A percentile compares a stretch with the other conserved stretches of the same genome.
These are phyloP conservation scores for Cryoendolithus antarcticus DNA, from an alignment of 2,329 filamentous ascomycete genomes.

Conservation along the genomic window DNA sequence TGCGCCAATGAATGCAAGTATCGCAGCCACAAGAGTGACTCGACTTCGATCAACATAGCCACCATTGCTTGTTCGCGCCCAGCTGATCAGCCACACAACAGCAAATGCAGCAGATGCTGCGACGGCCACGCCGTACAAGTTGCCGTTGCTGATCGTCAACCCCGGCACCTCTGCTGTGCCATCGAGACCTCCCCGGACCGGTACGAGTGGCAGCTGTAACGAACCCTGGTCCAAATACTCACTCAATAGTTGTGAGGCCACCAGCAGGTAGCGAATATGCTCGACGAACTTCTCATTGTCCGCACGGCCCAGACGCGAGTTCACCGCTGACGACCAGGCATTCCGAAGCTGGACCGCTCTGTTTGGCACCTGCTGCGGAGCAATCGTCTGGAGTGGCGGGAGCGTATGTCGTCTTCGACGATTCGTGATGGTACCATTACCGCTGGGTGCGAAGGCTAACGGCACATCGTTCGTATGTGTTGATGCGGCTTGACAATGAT, in stretches of 20 bases:
- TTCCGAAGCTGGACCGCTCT: slow-evolving; percentile 23
- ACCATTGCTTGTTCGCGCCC: slow-evolving; percentile 45
- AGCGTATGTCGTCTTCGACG: too few species aligned
- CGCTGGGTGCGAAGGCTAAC: slow-evolving; percentile 3
- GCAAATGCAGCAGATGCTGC: slow-evolving; percentile 52
- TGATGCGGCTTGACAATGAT: too few species aligned
- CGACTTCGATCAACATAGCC: slow-evolving; percentile 46
- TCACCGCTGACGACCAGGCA: slow-evolving; percentile 47
- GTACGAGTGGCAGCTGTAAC: slow-evolving; percentile 9
- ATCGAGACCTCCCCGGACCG: slow-evolving; percentile 7
- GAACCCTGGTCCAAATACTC: slow-evolving; percentile 42
- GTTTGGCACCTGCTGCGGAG: too few species aligned
- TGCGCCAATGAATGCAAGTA: slow-evolving; percentile 41
- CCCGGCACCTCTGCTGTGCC: slow-evolving; percentile 10
- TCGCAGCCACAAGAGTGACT: slow-evolving; percentile 31
- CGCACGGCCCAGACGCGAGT: slow-evolving; percentile 58
- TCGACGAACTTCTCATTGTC: slow-evolving; percentile 82
- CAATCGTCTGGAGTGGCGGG: too few species aligned
- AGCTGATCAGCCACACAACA: slow-evolving; percentile 57
- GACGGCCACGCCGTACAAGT: slow-evolving; percentile 51
- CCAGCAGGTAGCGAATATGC: slow-evolving; percentile 84
- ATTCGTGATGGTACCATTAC: too few species aligned
- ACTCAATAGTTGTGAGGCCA: slow-evolving; percentile 78
- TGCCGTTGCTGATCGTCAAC: slow-evolving; percentile 34
- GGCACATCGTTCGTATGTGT: background rate